These are phyloP conservation scores for Pontederia crassipes DNA, from an alignment of 176 grass and related monocot species.

Conservation along the genomic window DNA sequence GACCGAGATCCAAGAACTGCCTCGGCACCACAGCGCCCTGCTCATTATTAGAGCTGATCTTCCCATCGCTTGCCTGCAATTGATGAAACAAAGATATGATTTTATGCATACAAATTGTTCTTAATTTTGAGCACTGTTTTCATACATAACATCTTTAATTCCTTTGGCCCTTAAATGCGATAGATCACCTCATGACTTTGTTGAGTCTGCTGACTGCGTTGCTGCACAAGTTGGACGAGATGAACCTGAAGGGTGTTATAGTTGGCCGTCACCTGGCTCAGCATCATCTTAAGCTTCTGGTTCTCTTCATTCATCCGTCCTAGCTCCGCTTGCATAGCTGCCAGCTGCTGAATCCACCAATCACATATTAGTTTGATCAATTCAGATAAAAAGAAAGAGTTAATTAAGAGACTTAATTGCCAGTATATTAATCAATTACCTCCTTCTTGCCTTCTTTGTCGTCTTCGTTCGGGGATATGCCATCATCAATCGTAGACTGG, in stretches of 20 bases:
- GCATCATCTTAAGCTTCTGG: slow-evolving; percentile 59
- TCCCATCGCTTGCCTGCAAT: not conserved
- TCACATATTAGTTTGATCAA: no score
- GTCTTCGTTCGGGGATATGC: slow-evolving; percentile 23
- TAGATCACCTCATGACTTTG: not conserved
- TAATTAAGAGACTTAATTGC: no score
- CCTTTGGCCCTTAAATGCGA: slow-evolving; percentile 10
- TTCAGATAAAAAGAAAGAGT: no score
- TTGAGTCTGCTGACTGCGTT: slow-evolving; percentile 13
- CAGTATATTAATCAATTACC: slow-evolving; percentile 12
- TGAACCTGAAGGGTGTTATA: slow-evolving; percentile 77
- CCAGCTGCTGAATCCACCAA: no score
- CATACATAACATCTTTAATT: not conserved
- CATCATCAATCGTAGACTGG: slow-evolving; percentile 58
- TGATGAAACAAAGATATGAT: not conserved
- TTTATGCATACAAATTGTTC: no score
- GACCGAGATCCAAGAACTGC: slow-evolving; percentile 41
- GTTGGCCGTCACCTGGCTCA: slow-evolving; percentile 54
- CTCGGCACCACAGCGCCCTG: slow-evolving; percentile 32
- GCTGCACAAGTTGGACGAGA: slow-evolving; percentile 54
- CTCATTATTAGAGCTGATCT: not conserved
- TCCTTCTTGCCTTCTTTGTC: slow-evolving; percentile 33
- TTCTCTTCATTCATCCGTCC: slow-evolving; percentile 78
- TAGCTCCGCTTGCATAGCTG: slow-evolving; percentile 55
- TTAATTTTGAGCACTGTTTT: no score